Evolutionary conservation across 768 basidiomycete genomes (phyloP), one percentile per base, ranked within the genome.

Genomic region (Tylopilus plumbeoviolaceoides): DNA sequence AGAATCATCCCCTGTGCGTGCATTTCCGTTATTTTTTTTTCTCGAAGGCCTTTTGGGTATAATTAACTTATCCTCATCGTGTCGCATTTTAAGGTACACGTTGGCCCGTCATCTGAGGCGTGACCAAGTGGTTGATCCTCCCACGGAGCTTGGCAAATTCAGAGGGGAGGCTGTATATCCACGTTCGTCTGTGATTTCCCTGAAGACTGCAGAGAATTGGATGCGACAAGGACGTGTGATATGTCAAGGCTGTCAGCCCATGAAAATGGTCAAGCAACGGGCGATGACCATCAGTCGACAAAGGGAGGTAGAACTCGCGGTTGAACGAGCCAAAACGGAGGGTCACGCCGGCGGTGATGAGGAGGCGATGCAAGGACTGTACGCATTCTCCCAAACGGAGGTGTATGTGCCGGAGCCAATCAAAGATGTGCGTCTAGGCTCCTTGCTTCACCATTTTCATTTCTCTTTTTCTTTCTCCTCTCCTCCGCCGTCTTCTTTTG

Each of bases 141-240:
- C 81, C 42, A 75, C 78, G n/a, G 87, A 92, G 63, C 74, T 95
- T 48, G 95, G 95, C 42, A 87, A 88, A 60, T 98, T 98, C 75
- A 84, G 88, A 50, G 95, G 94, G 49, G 92, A 97, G 68, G 73
- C 91, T 11, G 95, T 99, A 21, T 98, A 91, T 69, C 80, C 91
- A 36, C 84, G 95, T 40, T 81, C 84, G 2, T 80, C 85, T 39
- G 89, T 99, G 14, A 74, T 95, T n/a, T 71, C 82, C 6, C 81
- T 98, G 44, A 95, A 95, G 72, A 88, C 91, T 10, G 81, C 89
- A 28, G 97, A 98, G 70, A 95, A 88, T 61, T 99, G 94, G 93
- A 86, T 95, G 84, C 82, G 95, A 8, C 77, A 82, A 50, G 97
- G 97, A 1, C 79, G 92, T 43, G 72, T 72, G 50, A 75, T 98